These are phyloP conservation scores for Gynochthodes officinalis DNA, from an alignment of 257 asterid species.

Conservation along the genomic window DNA sequence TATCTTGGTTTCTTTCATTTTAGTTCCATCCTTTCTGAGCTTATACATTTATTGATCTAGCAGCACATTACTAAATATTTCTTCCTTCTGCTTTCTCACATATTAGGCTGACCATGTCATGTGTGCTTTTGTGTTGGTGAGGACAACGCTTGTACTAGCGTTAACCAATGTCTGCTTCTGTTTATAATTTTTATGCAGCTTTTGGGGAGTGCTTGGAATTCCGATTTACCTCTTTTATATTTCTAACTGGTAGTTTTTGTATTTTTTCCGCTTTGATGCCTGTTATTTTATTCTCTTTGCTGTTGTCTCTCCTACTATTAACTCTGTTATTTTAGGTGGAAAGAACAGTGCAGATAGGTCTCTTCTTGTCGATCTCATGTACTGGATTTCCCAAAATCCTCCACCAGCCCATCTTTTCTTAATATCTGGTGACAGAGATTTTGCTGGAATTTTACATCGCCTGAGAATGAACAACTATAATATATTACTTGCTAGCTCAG, in stretches of 20 bases:
- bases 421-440: slow-evolving; percentile 85
- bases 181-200: background rate
- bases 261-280: background rate
- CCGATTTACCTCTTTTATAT: background rate
- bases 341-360: slow-evolving; percentile 94
- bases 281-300: background rate
- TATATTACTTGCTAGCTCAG: slow-evolving; percentile 72
- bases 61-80: background rate
- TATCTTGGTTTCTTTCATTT: background rate
- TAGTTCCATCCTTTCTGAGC: background rate
- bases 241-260: background rate
- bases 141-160: background rate
- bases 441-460: slow-evolving; percentile 74
- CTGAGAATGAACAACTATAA: slow-evolving; percentile 88
- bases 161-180: background rate
- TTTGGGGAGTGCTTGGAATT: background rate
- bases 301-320: background rate
- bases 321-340: slow-evolving; percentile 49
- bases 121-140: background rate
- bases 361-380: slow-evolving; percentile 86
- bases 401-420: slow-evolving; percentile 93
- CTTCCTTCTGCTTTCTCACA: background rate
- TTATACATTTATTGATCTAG: background rate
- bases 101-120: background rate
- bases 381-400: slow-evolving; percentile 93